Evolutionary conservation across 1,284 basidiomycete genomes (phyloP), one percentile per base, ranked within the genome.

Genomic region (Cerioporus squamosus): DNA sequence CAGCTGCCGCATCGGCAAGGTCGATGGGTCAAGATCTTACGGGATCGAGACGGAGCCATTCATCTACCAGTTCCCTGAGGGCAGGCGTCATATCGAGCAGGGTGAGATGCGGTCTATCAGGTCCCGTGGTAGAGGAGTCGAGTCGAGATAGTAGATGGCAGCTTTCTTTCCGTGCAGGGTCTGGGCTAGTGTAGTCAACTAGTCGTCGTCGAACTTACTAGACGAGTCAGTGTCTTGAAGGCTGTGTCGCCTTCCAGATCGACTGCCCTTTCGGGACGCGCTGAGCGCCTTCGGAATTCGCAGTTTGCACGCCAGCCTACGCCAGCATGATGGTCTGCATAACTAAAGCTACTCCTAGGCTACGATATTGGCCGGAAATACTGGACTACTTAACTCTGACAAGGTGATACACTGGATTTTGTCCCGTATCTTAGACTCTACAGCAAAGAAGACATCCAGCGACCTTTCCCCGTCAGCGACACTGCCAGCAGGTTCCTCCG

Each of bases 11-110:
- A 42, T 29, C 36, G 49, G 36, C 5, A 48, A 15, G n/a, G 3
- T 20, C 12, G 33, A 10, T 10, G 14, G 12, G 24, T 20, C 14
- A 5, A 39, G 46, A 18, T 22, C 70, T 33, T 67, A 86, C 85
- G 61, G 80, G 74, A 66, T 87, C 85, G 38, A 83, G 66, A 26
- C 72, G 73, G 22, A 88, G 75, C 86, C 86, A 88, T 67, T 86
- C 80, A 9, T 74, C 68, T 15, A 85, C 81, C 23, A 84, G 76
- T 14, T 42, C 49, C 54, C 80, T 49, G 2, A 49, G 18, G 23
- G 20, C 9, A 12, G 47, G 36, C 4, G 22, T 49, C 47, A 38
- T 49, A 36, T 15, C 12, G 33, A 15, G 33, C 33, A n/a, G n/a
- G n/a, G n/a, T n/a, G n/a, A n/a, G n/a, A n/a, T n/a, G n/a, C n/a